Evolutionary conservation across 345 rosid species (phyloP).

Genomic region (Carallia pectinifolia): DNA sequence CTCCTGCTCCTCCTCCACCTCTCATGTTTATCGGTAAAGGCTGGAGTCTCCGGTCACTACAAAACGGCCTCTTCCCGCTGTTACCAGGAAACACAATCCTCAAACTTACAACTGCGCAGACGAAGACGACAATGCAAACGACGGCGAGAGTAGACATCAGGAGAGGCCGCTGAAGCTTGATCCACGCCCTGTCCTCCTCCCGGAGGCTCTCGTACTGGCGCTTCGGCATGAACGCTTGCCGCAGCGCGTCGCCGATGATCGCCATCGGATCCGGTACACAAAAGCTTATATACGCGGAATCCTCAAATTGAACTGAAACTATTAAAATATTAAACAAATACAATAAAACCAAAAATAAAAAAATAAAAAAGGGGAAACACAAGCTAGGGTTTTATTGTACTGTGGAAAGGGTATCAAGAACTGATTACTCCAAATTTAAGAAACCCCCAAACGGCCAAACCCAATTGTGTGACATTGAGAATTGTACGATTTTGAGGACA

Average conservation of each 20-base stretch:
- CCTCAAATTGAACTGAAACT: too few species aligned
- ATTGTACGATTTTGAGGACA: too few species aligned
- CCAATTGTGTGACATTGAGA: too few species aligned
- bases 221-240: conserved; percentile 90
- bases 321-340: too few species aligned
- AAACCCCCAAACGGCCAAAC: not conserved
- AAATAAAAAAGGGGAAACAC: not conserved
- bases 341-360: not conserved
- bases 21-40: conserved; percentile 47
- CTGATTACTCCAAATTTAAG: not conserved
- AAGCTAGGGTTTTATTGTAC: conserved; percentile 12
- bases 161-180: conserved; percentile 61
- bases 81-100: conserved; percentile 70
- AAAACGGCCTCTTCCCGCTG: conserved; percentile 62
- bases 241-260: conserved; percentile 74
- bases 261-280: conserved; percentile 42
- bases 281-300: not conserved
- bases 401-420: not conserved
- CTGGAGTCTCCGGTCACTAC: conserved; percentile 56
- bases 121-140: conserved; percentile 43
- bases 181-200: conserved; percentile 79
- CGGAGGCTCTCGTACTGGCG: conserved; percentile 80
- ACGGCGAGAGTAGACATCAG: conserved; percentile 27
- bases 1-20: conserved; percentile 24
- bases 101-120: conserved; percentile 67